Evolutionary conservation across 176 grass and related monocot species (phyloP).

Genomic region (Cocos nucifera): DNA sequence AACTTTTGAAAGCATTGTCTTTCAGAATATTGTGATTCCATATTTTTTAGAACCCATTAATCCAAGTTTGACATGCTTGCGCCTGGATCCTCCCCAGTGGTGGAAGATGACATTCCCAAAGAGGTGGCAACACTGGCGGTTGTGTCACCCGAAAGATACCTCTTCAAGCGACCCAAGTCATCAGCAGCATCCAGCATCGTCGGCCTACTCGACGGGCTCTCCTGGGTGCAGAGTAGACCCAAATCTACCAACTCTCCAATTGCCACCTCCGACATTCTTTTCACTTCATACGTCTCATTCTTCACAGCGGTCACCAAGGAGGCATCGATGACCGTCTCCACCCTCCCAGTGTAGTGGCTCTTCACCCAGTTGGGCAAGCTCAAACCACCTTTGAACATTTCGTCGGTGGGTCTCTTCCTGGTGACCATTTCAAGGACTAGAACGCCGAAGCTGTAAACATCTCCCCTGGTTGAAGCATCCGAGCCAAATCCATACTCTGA

Average conservation of each 20-base stretch:
- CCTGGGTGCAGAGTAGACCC: slow-evolving; percentile 12
- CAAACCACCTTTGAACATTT: background rate
- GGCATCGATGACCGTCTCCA: background rate
- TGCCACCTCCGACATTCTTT: slow-evolving; percentile 10
- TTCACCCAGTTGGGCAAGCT: background rate
- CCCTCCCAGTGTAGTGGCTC: background rate
- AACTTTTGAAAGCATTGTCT: too few relatives aligned
- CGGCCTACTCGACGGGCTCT: slow-evolving; percentile 3
- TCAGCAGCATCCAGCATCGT: slow-evolving; percentile 21
- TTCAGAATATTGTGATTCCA: too few relatives aligned
- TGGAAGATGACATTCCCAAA: too few relatives aligned
- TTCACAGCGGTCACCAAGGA: background rate
- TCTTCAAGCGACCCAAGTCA: slow-evolving; percentile 8
- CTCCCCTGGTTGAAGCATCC: slow-evolving; percentile 32
- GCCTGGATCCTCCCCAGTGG: too few relatives aligned
- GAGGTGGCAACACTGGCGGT: background rate
- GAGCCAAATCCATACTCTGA: slow-evolving; percentile 39
- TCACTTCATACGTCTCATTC: background rate
- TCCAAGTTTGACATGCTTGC: too few relatives aligned
- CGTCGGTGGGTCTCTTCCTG: slow-evolving; percentile 24
- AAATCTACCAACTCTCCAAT: slow-evolving; percentile 11
- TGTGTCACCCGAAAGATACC: slow-evolving; percentile 5
- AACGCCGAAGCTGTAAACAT: slow-evolving; percentile 51
- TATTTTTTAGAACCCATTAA: too few relatives aligned
- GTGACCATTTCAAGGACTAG: slow-evolving; percentile 49